phyloP scores from a whole-genome alignment of 192 early-diverging fungal genomes.

The Spizellomyces sp. region DNA sequence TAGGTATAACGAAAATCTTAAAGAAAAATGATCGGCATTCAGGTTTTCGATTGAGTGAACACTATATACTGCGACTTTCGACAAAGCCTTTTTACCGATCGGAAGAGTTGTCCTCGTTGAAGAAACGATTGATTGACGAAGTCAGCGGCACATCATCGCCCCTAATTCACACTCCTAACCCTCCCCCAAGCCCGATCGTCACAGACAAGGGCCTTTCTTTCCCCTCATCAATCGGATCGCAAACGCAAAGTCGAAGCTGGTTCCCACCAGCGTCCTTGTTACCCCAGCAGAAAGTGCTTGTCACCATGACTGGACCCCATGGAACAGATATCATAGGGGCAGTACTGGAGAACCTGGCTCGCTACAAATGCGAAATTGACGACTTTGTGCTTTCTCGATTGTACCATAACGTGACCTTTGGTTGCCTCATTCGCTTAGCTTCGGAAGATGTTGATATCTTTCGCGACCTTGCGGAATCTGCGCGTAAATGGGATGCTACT shows the following conservation, averaged over 20 bases:
- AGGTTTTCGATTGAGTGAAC: constrained; percentile 71
- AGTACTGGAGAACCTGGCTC: constrained; percentile 73
- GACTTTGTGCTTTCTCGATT: constrained; percentile 88
- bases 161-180: constrained; percentile 2
- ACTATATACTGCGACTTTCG: constrained; percentile 61
- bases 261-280: constrained; percentile 54
- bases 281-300: constrained; percentile 76
- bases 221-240: constrained; percentile 4
- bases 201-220: constrained; percentile 37
- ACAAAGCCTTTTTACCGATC: constrained; percentile 68
- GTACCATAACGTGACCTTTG: constrained; percentile 94
- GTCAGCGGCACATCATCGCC: constrained; percentile 44
- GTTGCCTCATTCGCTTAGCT: constrained; percentile 76
- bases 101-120: constrained; percentile 63
- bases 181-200: constrained; percentile 24
- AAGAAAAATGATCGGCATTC: constrained; percentile 86
- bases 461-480: constrained; percentile 71
- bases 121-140: constrained; percentile 69
- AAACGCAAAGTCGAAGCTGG: constrained; percentile 3
- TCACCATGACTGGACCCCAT: constrained; percentile 83
- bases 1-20: constrained; percentile 76
- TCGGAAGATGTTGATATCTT: constrained; percentile 78
- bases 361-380: constrained; percentile 74
- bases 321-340: constrained; percentile 91
- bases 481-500: constrained; percentile 84